These are phyloP conservation scores for Hygrophila difformis DNA, from an alignment of 257 asterid genomes.

Conservation along the genomic window DNA sequence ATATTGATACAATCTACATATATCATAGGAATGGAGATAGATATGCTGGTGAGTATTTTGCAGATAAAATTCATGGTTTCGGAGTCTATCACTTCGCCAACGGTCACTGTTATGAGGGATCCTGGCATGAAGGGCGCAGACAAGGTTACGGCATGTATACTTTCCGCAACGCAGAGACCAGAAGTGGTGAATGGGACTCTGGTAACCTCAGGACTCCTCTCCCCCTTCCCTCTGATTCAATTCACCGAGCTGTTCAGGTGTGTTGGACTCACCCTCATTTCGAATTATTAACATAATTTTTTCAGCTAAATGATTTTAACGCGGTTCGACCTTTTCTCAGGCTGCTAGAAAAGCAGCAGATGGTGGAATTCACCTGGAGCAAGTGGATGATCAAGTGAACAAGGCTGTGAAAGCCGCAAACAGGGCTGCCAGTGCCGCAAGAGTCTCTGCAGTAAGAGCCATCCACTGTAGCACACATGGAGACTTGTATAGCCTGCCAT, in stretches of 20 bases:
- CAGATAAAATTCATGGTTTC: slow-evolving; percentile 59
- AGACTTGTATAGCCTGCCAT: slow-evolving; percentile 35
- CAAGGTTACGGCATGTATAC: slow-evolving; percentile 66
- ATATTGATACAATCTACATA: neutral
- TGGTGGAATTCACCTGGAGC: slow-evolving; percentile 23
- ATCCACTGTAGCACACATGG: slow-evolving; percentile 49
- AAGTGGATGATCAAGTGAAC: slow-evolving; percentile 50
- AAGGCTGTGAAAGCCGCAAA: slow-evolving; percentile 50
- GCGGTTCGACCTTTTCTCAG: slow-evolving; percentile 16
- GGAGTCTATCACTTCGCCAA: slow-evolving; percentile 59
- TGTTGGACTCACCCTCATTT: neutral
- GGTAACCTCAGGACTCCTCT: slow-evolving; percentile 36
- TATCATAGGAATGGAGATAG: slow-evolving; percentile 54
- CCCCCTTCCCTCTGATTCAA: slow-evolving; percentile 23
- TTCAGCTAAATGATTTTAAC: neutral
- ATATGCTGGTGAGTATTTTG: slow-evolving; percentile 63
- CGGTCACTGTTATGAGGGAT: slow-evolving; percentile 65
- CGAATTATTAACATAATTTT: neutral
- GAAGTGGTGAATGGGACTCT: slow-evolving; percentile 57
- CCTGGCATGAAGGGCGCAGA: slow-evolving; percentile 69
- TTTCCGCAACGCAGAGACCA: slow-evolving; percentile 38
- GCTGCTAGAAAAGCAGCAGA: slow-evolving; percentile 50
- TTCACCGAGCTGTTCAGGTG: slow-evolving; percentile 49
- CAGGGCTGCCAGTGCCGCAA: slow-evolving; percentile 55
- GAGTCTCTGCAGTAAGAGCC: slow-evolving; percentile 72